These are phyloP conservation scores for Carex pumila DNA, from an alignment of 176 grass and related monocot genomes.

Conservation along the genomic window DNA sequence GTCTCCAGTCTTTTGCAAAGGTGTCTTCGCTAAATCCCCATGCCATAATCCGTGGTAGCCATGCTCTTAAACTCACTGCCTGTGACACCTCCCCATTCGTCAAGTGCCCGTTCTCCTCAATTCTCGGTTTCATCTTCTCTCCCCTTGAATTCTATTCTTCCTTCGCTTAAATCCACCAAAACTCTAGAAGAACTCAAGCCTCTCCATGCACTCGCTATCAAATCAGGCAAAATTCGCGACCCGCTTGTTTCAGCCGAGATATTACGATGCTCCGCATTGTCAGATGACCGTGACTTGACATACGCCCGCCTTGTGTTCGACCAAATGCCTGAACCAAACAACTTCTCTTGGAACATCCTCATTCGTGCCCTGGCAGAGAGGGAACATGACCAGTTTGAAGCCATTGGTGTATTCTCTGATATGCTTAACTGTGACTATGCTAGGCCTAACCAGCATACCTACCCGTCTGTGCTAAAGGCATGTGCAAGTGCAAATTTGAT, in stretches of 20 bases:
- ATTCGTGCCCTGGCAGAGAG: constrained; percentile 31
- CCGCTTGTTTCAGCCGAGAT: constrained; percentile 27
- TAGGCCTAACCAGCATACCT: constrained; percentile 48
- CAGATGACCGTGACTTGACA: constrained; percentile 5
- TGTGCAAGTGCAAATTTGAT: constrained; percentile 30
- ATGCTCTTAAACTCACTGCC: constrained; percentile 21
- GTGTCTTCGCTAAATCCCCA: not conserved
- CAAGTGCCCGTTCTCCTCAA: not conserved
- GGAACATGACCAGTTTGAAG: constrained; percentile 8
- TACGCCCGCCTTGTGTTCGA: constrained; percentile 30
- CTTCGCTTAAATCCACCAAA: constrained; percentile 24
- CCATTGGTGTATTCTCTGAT: constrained; percentile 15
- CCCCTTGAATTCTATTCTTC: constrained; percentile 1
- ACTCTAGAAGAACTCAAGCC: constrained; percentile 16
- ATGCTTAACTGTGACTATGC: constrained; percentile 21
- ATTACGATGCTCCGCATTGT: constrained; percentile 21
- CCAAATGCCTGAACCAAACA: constrained; percentile 32
- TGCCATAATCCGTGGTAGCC: not conserved
- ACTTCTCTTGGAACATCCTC: constrained; percentile 41
- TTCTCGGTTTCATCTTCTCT: not conserved
- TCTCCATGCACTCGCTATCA: constrained; percentile 34
- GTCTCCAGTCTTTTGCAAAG: too few relatives aligned
- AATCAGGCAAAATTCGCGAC: constrained; percentile 19
- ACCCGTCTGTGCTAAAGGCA: constrained; percentile 61
- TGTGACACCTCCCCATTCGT: not conserved